These are phyloP conservation scores for Mycena albidolilacea DNA, from an alignment of 768 basidiomycete genomes.

Conservation along the genomic window DNA sequence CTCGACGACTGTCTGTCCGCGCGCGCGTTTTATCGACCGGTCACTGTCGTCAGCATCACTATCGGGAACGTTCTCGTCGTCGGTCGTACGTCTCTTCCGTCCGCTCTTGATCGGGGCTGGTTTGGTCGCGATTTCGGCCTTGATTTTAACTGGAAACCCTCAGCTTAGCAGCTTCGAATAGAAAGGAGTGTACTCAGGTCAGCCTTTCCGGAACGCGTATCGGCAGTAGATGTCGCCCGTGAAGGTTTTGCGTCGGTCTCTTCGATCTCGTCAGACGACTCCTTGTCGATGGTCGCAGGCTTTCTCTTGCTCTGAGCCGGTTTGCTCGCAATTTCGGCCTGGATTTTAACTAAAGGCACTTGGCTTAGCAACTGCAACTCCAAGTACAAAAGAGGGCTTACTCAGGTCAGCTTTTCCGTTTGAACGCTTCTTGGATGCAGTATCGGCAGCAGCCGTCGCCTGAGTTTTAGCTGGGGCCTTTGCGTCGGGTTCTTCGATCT, in stretches of 20 bases:
- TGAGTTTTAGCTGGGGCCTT: not conserved
- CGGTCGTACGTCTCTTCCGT: conserved; percentile 22
- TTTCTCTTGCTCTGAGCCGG: conserved; percentile 2
- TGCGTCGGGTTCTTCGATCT: conserved; percentile 10
- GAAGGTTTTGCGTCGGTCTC: conserved; percentile 2
- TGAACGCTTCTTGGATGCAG: not conserved
- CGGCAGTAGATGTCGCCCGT: not conserved
- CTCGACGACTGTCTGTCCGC: conserved; percentile 2
- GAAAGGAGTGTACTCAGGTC: conserved; percentile 1
- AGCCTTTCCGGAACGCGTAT: not conserved
- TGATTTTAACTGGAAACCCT: not conserved
- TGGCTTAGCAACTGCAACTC: not conserved
- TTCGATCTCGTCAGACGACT: conserved; percentile 31
- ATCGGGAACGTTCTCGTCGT: conserved; percentile 12
- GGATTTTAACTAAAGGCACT: not conserved
- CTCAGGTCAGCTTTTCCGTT: conserved; percentile 1
- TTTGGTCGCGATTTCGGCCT: conserved; percentile 6
- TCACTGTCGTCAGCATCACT: conserved; percentile 11
- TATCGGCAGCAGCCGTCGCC: not conserved
- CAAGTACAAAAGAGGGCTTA: not conserved
- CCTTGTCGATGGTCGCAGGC: not conserved
- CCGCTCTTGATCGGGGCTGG: not conserved
- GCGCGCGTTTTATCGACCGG: conserved; percentile 33
- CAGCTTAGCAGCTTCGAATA: not conserved
- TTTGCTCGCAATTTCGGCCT: conserved; percentile 3